Conservation (phyloP, 345 rosid genomes). For the Salix caprea region DNA sequence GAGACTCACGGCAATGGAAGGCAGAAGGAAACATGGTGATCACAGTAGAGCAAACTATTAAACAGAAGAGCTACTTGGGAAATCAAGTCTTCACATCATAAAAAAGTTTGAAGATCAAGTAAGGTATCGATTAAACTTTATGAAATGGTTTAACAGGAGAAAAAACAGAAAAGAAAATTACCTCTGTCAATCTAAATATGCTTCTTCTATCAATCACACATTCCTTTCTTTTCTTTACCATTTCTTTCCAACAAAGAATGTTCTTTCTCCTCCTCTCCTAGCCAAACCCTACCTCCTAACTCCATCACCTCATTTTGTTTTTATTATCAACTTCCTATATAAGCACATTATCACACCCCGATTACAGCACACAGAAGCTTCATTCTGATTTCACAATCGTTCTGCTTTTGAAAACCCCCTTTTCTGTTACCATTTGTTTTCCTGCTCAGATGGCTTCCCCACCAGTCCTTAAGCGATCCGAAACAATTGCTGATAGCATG, state of each 20-base stretch:
- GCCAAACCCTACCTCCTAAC: background rate
- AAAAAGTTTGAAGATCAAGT: too few species aligned
- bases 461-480: constrained; percentile 20
- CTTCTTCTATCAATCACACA: constrained; percentile 6
- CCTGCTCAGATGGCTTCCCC: constrained; percentile 8
- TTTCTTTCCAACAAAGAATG: constrained; percentile 12
- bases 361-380: background rate
- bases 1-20: too few species aligned
- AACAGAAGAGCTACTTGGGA: too few species aligned
- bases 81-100: too few species aligned
- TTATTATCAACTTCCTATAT: background rate
- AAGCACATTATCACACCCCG: background rate
- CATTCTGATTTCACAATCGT: background rate
- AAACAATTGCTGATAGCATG: constrained; percentile 73
- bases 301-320: background rate
- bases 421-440: background rate
- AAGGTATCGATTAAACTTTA: too few species aligned
- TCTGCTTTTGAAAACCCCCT: background rate
- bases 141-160: too few species aligned
- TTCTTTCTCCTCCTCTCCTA: constrained; percentile 7
- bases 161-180: too few species aligned
- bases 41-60: background rate
- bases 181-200: background rate
- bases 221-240: constrained; percentile 16
- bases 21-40: background rate